These are phyloP conservation scores for Backusella macrospora DNA, from an alignment of 192 early-diverging fungal genomes.

Conservation along the genomic window DNA sequence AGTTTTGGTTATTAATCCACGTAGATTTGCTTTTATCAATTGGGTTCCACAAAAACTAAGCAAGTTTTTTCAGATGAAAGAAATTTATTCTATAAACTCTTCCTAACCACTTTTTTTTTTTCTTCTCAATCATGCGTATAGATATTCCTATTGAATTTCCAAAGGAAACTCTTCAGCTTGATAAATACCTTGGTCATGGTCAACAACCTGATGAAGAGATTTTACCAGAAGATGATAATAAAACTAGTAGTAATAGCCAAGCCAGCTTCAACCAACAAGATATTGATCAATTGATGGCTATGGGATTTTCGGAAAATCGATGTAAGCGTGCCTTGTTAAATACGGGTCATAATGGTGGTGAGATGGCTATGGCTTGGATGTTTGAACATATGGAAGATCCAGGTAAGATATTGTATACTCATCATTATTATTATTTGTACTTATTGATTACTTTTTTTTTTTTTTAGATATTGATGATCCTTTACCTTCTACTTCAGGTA, in stretches of 20 bases:
- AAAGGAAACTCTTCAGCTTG: slow-evolving; percentile 60
- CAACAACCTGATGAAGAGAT: slow-evolving; percentile 67
- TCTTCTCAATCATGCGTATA: too few relatives aligned
- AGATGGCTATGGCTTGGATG: slow-evolving; percentile 92
- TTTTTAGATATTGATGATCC: slow-evolving; percentile 75
- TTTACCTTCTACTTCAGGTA: slow-evolving; percentile 36
- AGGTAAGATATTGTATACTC: slow-evolving; percentile 44
- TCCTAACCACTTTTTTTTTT: too few relatives aligned
- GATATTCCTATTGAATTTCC: slow-evolving; percentile 64
- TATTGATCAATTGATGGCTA: slow-evolving; percentile 80
- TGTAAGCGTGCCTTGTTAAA: slow-evolving; percentile 81
- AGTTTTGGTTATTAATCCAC: slow-evolving; percentile 70
- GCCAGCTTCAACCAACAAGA: slow-evolving; percentile 66
- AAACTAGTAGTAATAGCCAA: slow-evolving; percentile 11
- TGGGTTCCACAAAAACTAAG: slow-evolving; percentile 79
- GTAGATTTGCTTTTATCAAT: slow-evolving; percentile 75
- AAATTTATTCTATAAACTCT: neutral
- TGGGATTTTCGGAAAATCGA: slow-evolving; percentile 91
- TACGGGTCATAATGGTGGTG: slow-evolving; percentile 81
- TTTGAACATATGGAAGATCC: slow-evolving; percentile 98
- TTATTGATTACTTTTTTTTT: neutral
- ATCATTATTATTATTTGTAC: too few relatives aligned
- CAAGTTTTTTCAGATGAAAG: slow-evolving; percentile 23
- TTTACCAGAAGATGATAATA: slow-evolving; percentile 70
- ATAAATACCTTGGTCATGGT: slow-evolving; percentile 70